Evolutionary conservation across 352 stramenopile genomes (phyloP).

Genomic region (Thraustochytrium striatum): DNA sequence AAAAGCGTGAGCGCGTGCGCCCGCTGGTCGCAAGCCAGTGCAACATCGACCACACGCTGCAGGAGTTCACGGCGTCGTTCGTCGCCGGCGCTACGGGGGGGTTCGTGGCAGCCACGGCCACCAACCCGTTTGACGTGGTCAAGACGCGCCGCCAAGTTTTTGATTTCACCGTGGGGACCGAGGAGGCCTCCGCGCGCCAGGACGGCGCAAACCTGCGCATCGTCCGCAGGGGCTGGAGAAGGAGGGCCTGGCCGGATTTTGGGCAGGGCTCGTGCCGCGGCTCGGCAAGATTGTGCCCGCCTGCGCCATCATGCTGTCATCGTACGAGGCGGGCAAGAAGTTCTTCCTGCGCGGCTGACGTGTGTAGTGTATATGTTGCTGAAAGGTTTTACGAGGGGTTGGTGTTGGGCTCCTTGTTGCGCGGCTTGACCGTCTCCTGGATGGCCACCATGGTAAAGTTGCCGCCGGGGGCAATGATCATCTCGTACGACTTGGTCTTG

Average conservation of each 20-base stretch:
- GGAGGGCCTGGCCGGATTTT: slow-evolving; percentile 66
- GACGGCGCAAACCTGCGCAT: slow-evolving; percentile 37
- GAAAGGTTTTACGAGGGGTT: no score
- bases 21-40: not conserved
- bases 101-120: slow-evolving; percentile 76
- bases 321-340: slow-evolving; percentile 58
- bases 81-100: slow-evolving; percentile 74
- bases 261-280: slow-evolving; percentile 65
- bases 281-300: slow-evolving; percentile 72
- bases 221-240: slow-evolving; percentile 57
- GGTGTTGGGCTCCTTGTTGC: not conserved
- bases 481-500: slow-evolving; percentile 82
- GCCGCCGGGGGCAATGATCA: slow-evolving; percentile 82
- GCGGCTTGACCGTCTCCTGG: slow-evolving; percentile 53
- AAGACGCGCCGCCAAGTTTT: slow-evolving; percentile 83
- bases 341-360: slow-evolving; percentile 50
- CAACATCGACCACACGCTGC: not conserved
- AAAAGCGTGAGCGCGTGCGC: slow-evolving; percentile 65
- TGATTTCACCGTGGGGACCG: not conserved
- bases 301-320: slow-evolving; percentile 77
- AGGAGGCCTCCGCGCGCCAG: slow-evolving; percentile 1
- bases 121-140: slow-evolving; percentile 90
- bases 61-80: slow-evolving; percentile 62
- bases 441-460: slow-evolving; percentile 82
- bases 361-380: no score